These are phyloP conservation scores for Carex pumila DNA, from an alignment of 176 grass and related monocot species.

Conservation along the genomic window DNA sequence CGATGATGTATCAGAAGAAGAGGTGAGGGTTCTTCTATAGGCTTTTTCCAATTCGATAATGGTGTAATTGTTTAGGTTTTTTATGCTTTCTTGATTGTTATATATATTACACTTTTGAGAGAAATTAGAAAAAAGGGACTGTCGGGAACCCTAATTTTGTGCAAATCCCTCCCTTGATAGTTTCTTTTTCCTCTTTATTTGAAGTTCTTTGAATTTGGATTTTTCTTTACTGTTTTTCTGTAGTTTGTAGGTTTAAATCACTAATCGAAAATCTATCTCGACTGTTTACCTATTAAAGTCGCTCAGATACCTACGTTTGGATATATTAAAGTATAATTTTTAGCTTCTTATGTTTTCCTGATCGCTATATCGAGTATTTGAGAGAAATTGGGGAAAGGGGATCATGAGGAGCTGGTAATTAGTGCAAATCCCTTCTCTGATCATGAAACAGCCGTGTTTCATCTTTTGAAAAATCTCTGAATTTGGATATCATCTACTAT, in stretches of 20 bases:
- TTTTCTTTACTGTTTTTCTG: background rate
- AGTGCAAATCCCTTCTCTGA: background rate
- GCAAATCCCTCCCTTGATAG: background rate
- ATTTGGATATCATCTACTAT: background rate
- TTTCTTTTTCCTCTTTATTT: background rate
- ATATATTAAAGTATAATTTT: background rate
- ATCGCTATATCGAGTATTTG: background rate
- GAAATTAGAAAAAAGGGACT: background rate
- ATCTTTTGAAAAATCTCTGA: background rate
- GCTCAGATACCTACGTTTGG: background rate
- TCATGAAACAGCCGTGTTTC: background rate
- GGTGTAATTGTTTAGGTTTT: background rate
- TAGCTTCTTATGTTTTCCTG: background rate
- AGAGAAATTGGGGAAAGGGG: background rate
- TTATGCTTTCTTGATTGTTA: background rate
- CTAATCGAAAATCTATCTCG: background rate
- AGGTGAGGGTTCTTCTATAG: background rate
- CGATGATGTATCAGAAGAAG: background rate
- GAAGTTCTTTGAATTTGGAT: background rate
- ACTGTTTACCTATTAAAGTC: background rate
- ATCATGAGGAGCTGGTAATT: background rate
- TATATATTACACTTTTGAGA: too few relatives aligned
- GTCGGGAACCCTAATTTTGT: background rate
- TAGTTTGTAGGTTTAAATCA: background rate
- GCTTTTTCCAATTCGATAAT: background rate